These are phyloP conservation scores for Mycena kentingensis DNA, from an alignment of 768 basidiomycete species.

Conservation along the genomic window DNA sequence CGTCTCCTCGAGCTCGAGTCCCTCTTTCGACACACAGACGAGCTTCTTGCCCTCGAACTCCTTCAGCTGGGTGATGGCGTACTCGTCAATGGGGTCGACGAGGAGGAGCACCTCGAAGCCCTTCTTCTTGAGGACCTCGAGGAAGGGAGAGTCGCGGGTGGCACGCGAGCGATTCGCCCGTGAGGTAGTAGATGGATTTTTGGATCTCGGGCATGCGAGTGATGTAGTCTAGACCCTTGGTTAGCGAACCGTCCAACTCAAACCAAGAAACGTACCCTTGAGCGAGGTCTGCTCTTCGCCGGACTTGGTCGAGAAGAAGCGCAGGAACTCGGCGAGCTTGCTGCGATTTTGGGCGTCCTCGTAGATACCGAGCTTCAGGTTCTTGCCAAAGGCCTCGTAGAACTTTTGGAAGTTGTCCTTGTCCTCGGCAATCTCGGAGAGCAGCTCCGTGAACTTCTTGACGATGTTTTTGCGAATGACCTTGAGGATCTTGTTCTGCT, in stretches of 20 bases:
- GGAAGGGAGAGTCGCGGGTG: conserved; percentile 94
- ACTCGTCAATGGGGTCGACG: conserved; percentile 98
- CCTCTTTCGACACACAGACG: conserved; percentile 94
- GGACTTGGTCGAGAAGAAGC: conserved; percentile 97
- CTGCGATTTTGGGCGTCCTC: conserved; percentile 98
- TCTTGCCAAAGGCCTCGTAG: conserved; percentile 98
- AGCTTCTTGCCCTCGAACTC: conserved; percentile 97
- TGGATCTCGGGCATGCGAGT: conserved; percentile 99
- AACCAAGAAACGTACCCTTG: conserved; percentile 60
- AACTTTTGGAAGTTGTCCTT: conserved; percentile 98
- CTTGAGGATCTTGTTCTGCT: conserved; percentile 99
- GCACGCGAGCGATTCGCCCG: conserved; percentile 94
- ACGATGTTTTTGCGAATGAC: conserved; percentile 99
- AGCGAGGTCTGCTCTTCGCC: conserved; percentile 88
- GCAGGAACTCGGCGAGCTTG: conserved; percentile 99
- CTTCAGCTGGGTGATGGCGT: conserved; percentile 97
- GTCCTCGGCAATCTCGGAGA: conserved; percentile 97
- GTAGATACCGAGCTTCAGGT: conserved; percentile 99
- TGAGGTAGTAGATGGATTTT: conserved; percentile 99
- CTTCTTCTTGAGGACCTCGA: conserved; percentile 99
- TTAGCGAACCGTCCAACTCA: neutral
- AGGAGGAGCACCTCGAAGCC: conserved; percentile 97
- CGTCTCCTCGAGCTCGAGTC: conserved; percentile 98
- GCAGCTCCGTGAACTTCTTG: conserved; percentile 94
- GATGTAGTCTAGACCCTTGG: conserved; percentile 79